These are phyloP conservation scores for Tolypocladium capitatum DNA, from an alignment of 2,329 filamentous ascomycete genomes.

Conservation along the genomic window DNA sequence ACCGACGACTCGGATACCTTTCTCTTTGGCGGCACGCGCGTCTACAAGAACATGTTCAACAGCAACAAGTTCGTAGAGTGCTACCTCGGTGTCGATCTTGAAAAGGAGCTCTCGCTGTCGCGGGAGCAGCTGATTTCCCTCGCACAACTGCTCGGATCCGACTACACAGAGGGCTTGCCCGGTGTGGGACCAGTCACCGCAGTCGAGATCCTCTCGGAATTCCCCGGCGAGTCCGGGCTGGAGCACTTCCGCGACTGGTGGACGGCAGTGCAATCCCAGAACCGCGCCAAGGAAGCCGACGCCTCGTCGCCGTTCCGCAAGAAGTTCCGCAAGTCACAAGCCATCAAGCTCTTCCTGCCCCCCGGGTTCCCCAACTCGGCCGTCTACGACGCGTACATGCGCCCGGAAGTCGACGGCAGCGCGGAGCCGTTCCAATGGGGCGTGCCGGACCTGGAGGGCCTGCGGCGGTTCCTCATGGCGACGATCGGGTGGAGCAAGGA, in stretches of 20 bases:
- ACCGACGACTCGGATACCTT: constrained; percentile 97
- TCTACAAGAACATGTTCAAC: constrained; percentile 99
- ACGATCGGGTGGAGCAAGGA: constrained; percentile 91
- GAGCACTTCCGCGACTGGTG: constrained; percentile 81
- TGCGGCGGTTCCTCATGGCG: constrained; percentile 73
- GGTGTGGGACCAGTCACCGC: constrained; percentile 91
- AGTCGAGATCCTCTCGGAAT: constrained; percentile 87
- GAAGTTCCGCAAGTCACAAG: constrained; percentile 72
- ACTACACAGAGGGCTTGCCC: constrained; percentile 86
- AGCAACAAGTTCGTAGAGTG: constrained; percentile 96
- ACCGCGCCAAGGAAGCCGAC: constrained; percentile 52
- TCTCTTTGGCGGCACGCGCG: constrained; percentile 85
- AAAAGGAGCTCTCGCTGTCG: constrained; percentile 77
- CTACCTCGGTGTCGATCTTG: constrained; percentile 71
- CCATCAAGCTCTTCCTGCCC: constrained; percentile 75
- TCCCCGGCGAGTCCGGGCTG: constrained; percentile 49
- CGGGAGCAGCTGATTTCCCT: constrained; percentile 80
- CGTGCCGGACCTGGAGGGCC: constrained; percentile 76
- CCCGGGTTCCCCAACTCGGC: constrained; percentile 63
- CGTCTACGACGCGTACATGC: constrained; percentile 71
- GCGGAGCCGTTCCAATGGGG: constrained; percentile 85
- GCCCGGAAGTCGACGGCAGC: constrained; percentile 73
- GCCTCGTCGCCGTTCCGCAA: constrained; percentile 54
- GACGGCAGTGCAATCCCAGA: constrained; percentile 56
- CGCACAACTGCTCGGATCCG: constrained; percentile 80